These are phyloP conservation scores for Alternaria atra DNA, from an alignment of 2,329 filamentous ascomycete genomes.

Conservation along the genomic window DNA sequence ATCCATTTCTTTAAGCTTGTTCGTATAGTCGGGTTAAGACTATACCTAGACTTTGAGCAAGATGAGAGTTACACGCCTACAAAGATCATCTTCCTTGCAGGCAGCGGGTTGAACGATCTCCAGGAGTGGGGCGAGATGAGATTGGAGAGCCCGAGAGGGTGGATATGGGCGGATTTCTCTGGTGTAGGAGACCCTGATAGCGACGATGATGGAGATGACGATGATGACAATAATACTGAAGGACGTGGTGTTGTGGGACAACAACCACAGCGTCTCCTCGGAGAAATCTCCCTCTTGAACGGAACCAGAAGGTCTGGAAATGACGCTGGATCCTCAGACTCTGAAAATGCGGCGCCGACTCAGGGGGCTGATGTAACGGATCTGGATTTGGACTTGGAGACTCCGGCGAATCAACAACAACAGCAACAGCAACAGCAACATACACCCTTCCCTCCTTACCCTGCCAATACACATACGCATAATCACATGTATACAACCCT, in stretches of 20 bases:
- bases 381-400: constrained; percentile 14
- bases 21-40: constrained; percentile 78
- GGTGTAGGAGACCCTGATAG: constrained; percentile 62
- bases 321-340: constrained; percentile 25
- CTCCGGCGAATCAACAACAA: constrained; percentile 14
- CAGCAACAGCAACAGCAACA: constrained; percentile 1
- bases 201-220: constrained; percentile 31
- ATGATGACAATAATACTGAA: constrained; percentile 24
- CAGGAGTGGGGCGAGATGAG: constrained; percentile 85
- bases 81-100: constrained; percentile 86
- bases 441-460: background rate
- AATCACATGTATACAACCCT: background rate
- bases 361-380: background rate
- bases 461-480: background rate
- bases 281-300: background rate
- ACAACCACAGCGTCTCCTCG: constrained; percentile 3
- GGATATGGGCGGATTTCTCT: constrained; percentile 83
- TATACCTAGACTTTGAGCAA: constrained; percentile 88
- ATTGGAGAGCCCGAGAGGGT: constrained; percentile 82
- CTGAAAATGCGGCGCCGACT: constrained; percentile 26
- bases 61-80: constrained; percentile 98
- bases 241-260: constrained; percentile 23
- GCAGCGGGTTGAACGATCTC: constrained; percentile 89
- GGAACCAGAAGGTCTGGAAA: background rate
- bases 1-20: constrained; percentile 88